These are phyloP conservation scores for Phytophthora fragariaefolia DNA, from an alignment of 352 stramenopile genomes.

Conservation along the genomic window DNA sequence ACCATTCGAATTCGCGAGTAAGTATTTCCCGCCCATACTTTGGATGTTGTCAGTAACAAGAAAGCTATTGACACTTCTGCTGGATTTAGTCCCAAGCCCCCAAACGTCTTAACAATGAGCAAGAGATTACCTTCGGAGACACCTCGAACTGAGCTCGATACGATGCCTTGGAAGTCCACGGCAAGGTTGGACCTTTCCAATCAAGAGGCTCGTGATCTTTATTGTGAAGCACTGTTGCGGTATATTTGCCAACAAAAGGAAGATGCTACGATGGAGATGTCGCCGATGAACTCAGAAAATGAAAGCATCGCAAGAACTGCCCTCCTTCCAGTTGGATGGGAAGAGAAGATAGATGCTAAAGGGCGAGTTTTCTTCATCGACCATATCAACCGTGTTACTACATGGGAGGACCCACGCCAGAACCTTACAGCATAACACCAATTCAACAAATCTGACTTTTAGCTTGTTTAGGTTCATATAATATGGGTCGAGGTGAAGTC, in stretches of 20 bases:
- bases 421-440: constrained; percentile 15
- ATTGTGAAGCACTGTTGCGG: constrained; percentile 70
- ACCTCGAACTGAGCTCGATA: constrained; percentile 18
- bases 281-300: constrained; percentile 1
- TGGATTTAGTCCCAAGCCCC: constrained; percentile 55
- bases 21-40: constrained; percentile 25
- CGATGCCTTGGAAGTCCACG: constrained; percentile 45
- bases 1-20: constrained; percentile 77
- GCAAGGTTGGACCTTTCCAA: constrained; percentile 51
- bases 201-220: constrained; percentile 62
- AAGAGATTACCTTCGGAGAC: constrained; percentile 37
- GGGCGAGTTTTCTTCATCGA: constrained; percentile 78
- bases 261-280: constrained; percentile 29
- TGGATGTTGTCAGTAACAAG: not conserved
- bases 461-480: not conserved
- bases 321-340: constrained; percentile 70
- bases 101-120: constrained; percentile 56
- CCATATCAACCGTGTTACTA: constrained; percentile 77
- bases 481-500: not conserved
- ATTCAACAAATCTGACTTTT: not conserved
- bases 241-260: constrained; percentile 81
- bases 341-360: constrained; percentile 73
- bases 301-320: not conserved
- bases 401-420: constrained; percentile 66
- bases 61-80: not conserved